Conservation (phyloP, 169 alveolate genomes). For the Eimeria maxima region DNA sequence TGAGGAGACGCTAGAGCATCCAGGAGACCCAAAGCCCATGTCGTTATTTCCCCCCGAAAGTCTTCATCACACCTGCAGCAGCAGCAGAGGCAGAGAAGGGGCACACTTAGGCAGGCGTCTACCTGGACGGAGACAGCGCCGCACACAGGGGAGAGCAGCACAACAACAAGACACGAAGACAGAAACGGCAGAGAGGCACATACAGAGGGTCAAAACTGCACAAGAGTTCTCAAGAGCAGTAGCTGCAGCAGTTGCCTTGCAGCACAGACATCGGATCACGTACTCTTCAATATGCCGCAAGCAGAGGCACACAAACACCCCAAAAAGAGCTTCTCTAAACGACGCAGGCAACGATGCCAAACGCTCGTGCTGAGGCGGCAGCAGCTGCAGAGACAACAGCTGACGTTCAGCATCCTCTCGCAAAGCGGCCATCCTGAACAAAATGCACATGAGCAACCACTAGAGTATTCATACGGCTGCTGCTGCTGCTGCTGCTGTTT, state of each 20-base stretch:
- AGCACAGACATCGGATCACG: background rate
- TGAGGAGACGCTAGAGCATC: conserved; percentile 67
- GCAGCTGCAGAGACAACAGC: conserved; percentile 71
- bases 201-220: too few species aligned
- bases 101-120: background rate
- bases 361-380: conserved; percentile 63
- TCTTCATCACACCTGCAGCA: conserved; percentile 62
- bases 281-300: conserved; percentile 75
- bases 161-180: background rate
- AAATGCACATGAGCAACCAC: background rate
- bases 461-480: background rate
- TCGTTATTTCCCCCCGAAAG: conserved; percentile 61
- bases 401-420: conserved; percentile 65
- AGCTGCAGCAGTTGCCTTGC: background rate
- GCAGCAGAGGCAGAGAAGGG: background rate
- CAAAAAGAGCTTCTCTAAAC: conserved; percentile 63
- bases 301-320: conserved; percentile 77
- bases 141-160: background rate
- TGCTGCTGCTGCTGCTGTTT: conserved; percentile 1
- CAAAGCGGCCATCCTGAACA: conserved; percentile 53
- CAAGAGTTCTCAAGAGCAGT: background rate
- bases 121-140: background rate
- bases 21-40: conserved; percentile 60
- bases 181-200: background rate
- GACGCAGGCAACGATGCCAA: conserved; percentile 30